Evolutionary conservation across 371 early-diverging fungal genomes (phyloP), one percentile per base, ranked within the genome.

Genomic region (Mortierella sp.): DNA sequence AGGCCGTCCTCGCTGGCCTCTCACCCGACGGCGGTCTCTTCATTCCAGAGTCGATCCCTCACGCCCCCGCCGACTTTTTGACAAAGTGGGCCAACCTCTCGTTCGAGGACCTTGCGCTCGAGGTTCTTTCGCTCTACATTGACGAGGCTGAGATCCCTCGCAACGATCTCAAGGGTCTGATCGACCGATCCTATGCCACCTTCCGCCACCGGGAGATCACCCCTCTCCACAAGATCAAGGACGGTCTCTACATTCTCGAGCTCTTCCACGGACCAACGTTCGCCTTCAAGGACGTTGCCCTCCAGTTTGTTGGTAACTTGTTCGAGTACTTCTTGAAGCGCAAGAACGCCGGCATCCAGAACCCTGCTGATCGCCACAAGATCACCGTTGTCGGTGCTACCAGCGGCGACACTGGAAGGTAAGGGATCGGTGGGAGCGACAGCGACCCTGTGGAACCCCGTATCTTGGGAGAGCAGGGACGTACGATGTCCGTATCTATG

Each of bases 261-360:
- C 89, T 98, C 48, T 97, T 96, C 92, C 97, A 96, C 70, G 99
- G 98, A 2, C 98, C 98, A 14, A 98, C 98, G 2, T 96, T 96
- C 84, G 98, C 98, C 23, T 98, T 98, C 87, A 98, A 98, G 86
- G 99, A 98, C 71, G 97, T 98, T 50, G 99, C 98, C 7, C 86
- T 98, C 70, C 99, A 98, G 84, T 93, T 97, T 68, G 87, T 97
- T 45, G 99, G 99, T 44, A 98, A 98, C 87, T 82, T 98, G 72
- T 98, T 98, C 76, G 97, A 98, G 84, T 98, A 92, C 86, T 97
- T 98, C 82, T 90, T 98, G 62, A 88, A 89, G 66, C 89, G 96
- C 71, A 88, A 89, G 67, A 95, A 95, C 72, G 75, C 75, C 2
- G 84, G 82, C n/a, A 73, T 77, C 28, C 80, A 84, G 48, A 83